Percentiles rank a stretch among this genome's conserved stretches.
These are phyloP conservation scores for Centella asiatica DNA, from an alignment of 129 eudicot genomes.

Conservation along the genomic window DNA sequence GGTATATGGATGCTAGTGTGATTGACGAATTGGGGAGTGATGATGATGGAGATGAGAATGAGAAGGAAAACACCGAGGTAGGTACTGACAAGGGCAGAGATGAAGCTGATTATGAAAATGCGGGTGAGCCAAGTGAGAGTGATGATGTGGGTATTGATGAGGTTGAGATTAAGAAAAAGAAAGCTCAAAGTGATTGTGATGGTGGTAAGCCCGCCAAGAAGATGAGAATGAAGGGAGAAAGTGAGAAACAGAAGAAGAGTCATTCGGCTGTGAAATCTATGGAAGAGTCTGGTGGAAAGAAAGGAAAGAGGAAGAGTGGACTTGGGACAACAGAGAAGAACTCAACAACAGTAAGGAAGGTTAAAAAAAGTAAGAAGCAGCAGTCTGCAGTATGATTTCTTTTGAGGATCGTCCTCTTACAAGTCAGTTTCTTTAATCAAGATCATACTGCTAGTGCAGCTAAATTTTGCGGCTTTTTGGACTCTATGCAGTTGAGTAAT, in stretches of 20 bases:
- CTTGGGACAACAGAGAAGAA: slow-evolving; percentile 4
- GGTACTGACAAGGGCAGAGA: slow-evolving; percentile 5
- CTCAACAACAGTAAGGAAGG: neutral
- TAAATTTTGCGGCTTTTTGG: neutral
- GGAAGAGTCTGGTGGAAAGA: slow-evolving; percentile 23
- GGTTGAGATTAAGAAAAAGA: slow-evolving; percentile 19
- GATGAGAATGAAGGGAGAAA: slow-evolving; percentile 14
- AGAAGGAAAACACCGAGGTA: neutral
- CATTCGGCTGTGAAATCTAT: neutral
- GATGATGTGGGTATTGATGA: slow-evolving; percentile 16
- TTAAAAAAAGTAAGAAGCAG: slow-evolving; percentile 8
- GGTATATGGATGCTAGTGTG: slow-evolving; percentile 54
- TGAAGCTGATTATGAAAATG: slow-evolving; percentile 1
- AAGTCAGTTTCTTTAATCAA: neutral
- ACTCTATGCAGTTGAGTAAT: neutral
- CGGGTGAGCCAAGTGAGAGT: neutral
- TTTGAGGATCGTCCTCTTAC: too few relatives aligned
- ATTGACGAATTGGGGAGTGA: too few relatives aligned
- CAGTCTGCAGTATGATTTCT: slow-evolving; percentile 10
- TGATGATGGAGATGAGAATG: slow-evolving; percentile 11
- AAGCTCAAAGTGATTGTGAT: slow-evolving; percentile 19
- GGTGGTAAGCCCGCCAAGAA: slow-evolving; percentile 22
- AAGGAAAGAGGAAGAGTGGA: slow-evolving; percentile 29
- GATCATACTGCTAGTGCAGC: neutral
- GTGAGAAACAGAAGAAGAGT: slow-evolving; percentile 15